Evolutionary conservation across 257 asterid genomes (phyloP).

Genomic region (Nicotiana noctiflora): DNA sequence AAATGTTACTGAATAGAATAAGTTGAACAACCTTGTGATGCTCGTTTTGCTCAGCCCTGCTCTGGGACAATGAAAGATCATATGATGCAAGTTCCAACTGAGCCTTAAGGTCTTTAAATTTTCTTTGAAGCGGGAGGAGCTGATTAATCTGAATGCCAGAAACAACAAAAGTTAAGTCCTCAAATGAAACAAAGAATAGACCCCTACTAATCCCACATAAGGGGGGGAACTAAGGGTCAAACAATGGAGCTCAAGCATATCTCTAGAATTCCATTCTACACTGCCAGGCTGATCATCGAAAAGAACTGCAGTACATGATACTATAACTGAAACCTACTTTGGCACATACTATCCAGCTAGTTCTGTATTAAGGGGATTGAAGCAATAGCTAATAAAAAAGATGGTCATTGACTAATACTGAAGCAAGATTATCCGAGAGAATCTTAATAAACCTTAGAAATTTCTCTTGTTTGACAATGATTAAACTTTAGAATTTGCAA

Average conservation of each 20-base stretch:
- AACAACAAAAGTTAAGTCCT: neutral
- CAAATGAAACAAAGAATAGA: neutral
- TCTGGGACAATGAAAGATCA: constrained; percentile 77
- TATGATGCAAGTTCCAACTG: constrained; percentile 85
- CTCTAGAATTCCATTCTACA: neutral
- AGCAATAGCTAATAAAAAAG: neutral
- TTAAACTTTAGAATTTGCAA: neutral
- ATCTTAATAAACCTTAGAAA: neutral
- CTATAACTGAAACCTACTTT: neutral
- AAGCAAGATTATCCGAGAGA: neutral
- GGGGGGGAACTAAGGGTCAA: neutral
- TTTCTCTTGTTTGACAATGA: neutral
- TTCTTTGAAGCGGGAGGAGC: constrained; percentile 84
- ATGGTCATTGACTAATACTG: neutral
- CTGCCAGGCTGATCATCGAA: neutral
- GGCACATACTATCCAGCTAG: neutral
- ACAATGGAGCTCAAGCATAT: neutral
- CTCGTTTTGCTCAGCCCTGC: constrained; percentile 89
- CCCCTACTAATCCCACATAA: neutral
- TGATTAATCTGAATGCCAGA: constrained; percentile 54
- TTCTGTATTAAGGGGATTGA: neutral
- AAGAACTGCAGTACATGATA: neutral
- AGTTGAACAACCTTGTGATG: constrained; percentile 76
- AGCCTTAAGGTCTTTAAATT: constrained; percentile 71
- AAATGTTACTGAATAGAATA: neutral